Conservation (phyloP, 140 eudicot genomes). For the Erigeron philadelphicus region DNA sequence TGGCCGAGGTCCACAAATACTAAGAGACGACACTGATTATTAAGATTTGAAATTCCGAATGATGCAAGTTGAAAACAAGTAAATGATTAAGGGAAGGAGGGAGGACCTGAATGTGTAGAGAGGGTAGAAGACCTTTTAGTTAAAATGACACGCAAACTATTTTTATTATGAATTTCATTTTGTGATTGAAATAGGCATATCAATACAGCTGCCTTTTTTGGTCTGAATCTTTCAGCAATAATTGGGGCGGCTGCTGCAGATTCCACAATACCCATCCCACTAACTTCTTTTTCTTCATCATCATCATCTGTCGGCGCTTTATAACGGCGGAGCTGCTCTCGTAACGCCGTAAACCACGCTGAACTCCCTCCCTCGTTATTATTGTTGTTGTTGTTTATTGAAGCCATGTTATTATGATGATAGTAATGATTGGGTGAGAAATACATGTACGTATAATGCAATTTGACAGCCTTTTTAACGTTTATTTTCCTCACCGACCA, state of each 20-base stretch:
- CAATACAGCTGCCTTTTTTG: constrained; percentile 79
- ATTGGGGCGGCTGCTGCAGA: constrained; percentile 36
- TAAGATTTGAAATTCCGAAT: no score
- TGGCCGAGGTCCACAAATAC: no score
- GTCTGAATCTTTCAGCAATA: constrained; percentile 38
- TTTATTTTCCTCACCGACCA: no score
- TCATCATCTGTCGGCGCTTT: constrained; percentile 43
- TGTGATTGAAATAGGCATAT: constrained; percentile 56
- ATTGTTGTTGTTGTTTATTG: no score
- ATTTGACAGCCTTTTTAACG: no score
- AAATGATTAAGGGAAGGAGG: background rate
- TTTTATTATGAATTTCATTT: constrained; percentile 9
- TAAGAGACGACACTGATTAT: no score
- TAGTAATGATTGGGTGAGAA: no score
- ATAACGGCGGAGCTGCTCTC: constrained; percentile 60
- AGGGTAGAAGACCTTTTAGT: constrained; percentile 73
- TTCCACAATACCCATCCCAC: constrained; percentile 58
- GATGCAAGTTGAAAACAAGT: no score
- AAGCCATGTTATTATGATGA: no score
- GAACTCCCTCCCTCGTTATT: no score
- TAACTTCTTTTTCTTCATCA: constrained; percentile 17
- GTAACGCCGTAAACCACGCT: constrained; percentile 28
- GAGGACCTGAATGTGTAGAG: constrained; percentile 76
- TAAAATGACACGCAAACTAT: constrained; percentile 68
- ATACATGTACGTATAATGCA: no score